phyloP scores from a whole-genome alignment of 2,329 filamentous ascomycete species.

The Verticillium nubilum region DNA sequence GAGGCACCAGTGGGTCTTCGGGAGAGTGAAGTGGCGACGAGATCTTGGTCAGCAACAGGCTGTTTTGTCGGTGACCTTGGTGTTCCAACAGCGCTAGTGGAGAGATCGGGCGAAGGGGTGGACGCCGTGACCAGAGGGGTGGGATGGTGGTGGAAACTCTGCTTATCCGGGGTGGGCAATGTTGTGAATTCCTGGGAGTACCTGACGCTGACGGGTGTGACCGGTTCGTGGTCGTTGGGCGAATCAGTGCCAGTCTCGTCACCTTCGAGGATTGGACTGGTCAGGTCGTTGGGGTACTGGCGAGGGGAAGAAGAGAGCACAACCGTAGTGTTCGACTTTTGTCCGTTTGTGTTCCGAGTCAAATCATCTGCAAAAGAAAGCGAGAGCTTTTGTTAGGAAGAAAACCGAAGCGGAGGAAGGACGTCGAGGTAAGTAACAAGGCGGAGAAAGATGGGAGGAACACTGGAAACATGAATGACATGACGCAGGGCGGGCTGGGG shows the following conservation, averaged over 20 bases:
- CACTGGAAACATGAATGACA: not conserved
- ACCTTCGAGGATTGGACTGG: slow-evolving; percentile 47
- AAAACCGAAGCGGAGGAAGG: not conserved
- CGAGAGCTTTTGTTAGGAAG: not conserved
- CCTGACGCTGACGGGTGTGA: slow-evolving; percentile 54
- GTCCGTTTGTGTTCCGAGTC: slow-evolving; percentile 10
- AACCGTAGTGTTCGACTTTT: slow-evolving; percentile 13
- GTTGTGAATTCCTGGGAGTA: slow-evolving; percentile 49
- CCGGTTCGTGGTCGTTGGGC: slow-evolving; percentile 44
- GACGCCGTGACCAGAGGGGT: slow-evolving; percentile 6
- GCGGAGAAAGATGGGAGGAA: not conserved
- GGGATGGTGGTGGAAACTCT: slow-evolving; percentile 25
- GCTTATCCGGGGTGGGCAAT: slow-evolving; percentile 33
- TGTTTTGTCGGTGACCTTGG: not conserved
- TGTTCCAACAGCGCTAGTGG: slow-evolving; percentile 4
- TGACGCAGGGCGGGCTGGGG: not conserved
- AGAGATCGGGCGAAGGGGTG: slow-evolving; percentile 1
- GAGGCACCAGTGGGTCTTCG: slow-evolving; percentile 36
- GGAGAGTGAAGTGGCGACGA: slow-evolving; percentile 23
- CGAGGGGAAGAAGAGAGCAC: slow-evolving; percentile 34
- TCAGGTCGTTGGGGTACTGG: slow-evolving; percentile 43
- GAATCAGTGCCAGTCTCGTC: slow-evolving; percentile 57
- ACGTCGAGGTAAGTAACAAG: not conserved
- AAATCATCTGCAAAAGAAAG: not conserved
- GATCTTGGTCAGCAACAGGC: slow-evolving; percentile 17